Percentiles rank a stretch among this genome's conserved stretches.
Evolutionary conservation across 2,329 filamentous ascomycete species (phyloP).

Genomic region (Neonectria coccinea): DNA sequence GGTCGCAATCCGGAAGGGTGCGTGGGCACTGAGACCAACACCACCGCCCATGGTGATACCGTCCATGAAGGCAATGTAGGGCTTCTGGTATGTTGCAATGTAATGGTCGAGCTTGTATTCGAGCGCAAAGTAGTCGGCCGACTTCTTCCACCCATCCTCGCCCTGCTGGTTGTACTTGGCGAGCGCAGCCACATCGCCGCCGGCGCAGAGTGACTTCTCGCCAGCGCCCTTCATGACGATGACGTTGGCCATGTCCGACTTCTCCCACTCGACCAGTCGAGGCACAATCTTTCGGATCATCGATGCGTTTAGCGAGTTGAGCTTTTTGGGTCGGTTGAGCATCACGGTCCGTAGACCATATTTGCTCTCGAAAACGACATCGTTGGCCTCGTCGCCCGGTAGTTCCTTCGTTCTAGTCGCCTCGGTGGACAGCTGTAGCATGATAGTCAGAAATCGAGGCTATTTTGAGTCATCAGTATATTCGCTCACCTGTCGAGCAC

Average conservation of each 20-base stretch:
- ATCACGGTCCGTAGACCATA: conserved; percentile 93
- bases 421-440: conserved; percentile 51
- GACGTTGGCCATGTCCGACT: conserved; percentile 93
- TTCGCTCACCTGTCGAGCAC: conserved; percentile 47
- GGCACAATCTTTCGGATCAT: conserved; percentile 97
- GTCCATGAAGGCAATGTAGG: conserved; percentile 95
- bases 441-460: conserved; percentile 13
- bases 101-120: conserved; percentile 98
- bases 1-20: conserved; percentile 95
- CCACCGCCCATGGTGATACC: conserved; percentile 99
- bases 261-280: conserved; percentile 90
- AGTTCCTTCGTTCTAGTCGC: conserved; percentile 63
- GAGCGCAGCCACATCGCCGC: conserved; percentile 87
- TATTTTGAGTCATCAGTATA: neutral
- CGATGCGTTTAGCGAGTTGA: conserved; percentile 91
- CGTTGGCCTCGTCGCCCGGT: conserved; percentile 80
- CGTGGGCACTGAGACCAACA: conserved; percentile 93
- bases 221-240: conserved; percentile 93
- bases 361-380: conserved; percentile 90
- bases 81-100: conserved; percentile 93
- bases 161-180: conserved; percentile 79
- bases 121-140: conserved; percentile 87
- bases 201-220: conserved; percentile 87
- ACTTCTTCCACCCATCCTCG: conserved; percentile 76
- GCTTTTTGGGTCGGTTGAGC: conserved; percentile 91